Conservation (phyloP, 257 asterid genomes). For the Striga asiatica region DNA sequence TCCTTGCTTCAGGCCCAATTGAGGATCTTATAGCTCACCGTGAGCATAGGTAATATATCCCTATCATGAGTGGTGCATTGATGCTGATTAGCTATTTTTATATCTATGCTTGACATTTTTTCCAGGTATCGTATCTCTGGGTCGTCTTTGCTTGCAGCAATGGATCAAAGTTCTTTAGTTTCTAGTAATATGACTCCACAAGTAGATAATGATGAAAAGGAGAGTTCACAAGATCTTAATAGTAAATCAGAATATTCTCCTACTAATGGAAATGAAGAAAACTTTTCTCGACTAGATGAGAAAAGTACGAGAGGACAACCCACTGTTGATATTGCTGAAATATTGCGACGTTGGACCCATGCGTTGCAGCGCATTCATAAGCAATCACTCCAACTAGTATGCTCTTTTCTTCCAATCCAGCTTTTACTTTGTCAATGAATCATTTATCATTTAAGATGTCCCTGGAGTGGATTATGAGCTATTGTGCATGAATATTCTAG, state of each 20-base stretch:
- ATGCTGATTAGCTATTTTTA: constrained; percentile 1
- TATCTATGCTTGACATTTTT: constrained; percentile 19
- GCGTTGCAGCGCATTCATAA: constrained; percentile 97
- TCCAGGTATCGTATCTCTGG: constrained; percentile 97
- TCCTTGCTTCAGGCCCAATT: constrained; percentile 96
- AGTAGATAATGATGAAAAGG: constrained; percentile 43
- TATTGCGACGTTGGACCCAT: constrained; percentile 96
- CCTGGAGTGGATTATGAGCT: background rate
- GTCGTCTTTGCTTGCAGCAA: constrained; percentile 84
- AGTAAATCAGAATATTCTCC: constrained; percentile 25
- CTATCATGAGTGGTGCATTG: constrained; percentile 8
- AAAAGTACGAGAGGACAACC: constrained; percentile 75
- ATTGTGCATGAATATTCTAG: too few species aligned
- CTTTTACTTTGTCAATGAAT: constrained; percentile 8
- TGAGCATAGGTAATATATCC: constrained; percentile 68
- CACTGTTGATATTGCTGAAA: constrained; percentile 93
- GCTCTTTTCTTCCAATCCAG: constrained; percentile 16
- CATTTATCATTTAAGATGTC: background rate
- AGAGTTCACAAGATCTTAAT: constrained; percentile 32
- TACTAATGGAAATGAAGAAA: constrained; percentile 45
- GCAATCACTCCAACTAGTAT: constrained; percentile 85
- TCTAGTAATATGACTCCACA: constrained; percentile 39
- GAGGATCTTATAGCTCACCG: constrained; percentile 99
- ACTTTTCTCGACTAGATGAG: constrained; percentile 48
- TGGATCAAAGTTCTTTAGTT: constrained; percentile 73